Evolutionary conservation across 2,329 filamentous ascomycete genomes (phyloP), one percentile per base, ranked within the genome.

Genomic region (Talaromyces sp.): DNA sequence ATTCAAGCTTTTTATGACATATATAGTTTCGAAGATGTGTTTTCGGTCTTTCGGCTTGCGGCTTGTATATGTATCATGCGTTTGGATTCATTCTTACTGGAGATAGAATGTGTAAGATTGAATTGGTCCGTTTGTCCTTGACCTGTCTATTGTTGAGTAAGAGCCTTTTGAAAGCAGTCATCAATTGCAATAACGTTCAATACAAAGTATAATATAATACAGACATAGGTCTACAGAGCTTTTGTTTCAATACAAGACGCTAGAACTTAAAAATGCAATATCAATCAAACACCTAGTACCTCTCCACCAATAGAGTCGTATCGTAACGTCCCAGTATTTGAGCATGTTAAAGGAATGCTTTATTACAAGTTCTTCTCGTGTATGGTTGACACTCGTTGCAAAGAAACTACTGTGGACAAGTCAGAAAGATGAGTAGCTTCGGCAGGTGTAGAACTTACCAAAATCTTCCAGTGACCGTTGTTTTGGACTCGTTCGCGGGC

Each of bases 381-480:
- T 82, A 95, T 91, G 68, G 91, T 95, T 64, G 92, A 94, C 71
- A 95, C 91, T 80, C 92, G 91, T 84, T 96, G 91, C 78, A 96
- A 85, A 67, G 91, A 93, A 76, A 96, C 91, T 78, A 95, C 91
- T 92, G 73, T 2, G 19, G 19, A 36, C 13, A 13, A 1, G n/a
- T 56, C 15, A 56, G 53, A 56, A 47, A 56, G n/a, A 15, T 25
- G 11, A 38, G 15, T 22, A 25, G 8, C 31, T 38, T 5, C 15
- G 11, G 11, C 17, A 5, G n/a, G 25, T 56, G 15, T 7, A 25
- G 10, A 8, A 85, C 89, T 86, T 88, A 92, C 90, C 88, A 75
- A 96, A 96, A 82, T 96, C 92, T 84, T 96, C 92, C 69, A 94
- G 85, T 54, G 89, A 91, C 72, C 91, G 86, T 82, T 94, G 91